phyloP scores from a whole-genome alignment of 495 filamentous ascomycete species.

The Pyrenopolyporus hunteri region DNA sequence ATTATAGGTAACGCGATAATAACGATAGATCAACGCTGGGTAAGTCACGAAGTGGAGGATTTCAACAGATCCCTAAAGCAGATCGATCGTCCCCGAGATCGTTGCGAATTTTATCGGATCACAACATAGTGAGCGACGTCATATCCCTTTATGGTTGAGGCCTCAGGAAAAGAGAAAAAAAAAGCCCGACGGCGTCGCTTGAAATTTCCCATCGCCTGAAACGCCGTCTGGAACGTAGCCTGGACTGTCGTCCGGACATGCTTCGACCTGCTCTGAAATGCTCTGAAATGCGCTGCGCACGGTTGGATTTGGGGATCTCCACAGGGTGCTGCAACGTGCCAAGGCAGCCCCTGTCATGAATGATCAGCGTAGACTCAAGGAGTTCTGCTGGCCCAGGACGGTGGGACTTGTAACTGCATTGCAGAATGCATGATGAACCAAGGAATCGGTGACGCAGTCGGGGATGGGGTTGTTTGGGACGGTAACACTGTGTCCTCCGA shows the following conservation, averaged over 20 bases:
- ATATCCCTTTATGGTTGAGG: conserved; percentile 20
- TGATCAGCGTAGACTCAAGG: conserved; percentile 1
- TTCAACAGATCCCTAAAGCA: background rate
- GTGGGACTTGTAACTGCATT: conserved; percentile 15
- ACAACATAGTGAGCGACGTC: conserved; percentile 9
- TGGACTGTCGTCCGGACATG: conserved; percentile 29
- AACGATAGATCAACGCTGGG: background rate
- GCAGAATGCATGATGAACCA: conserved; percentile 20
- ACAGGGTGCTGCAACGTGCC: conserved; percentile 33
- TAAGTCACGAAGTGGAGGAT: conserved; percentile 8
- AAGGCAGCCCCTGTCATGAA: conserved; percentile 19
- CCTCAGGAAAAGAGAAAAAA: conserved; percentile 4
- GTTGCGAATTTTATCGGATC: conserved; percentile 30
- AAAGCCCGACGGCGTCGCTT: conserved; percentile 11
- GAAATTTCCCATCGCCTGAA: conserved; percentile 29
- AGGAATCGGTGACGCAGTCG: conserved; percentile 7
- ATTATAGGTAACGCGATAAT: no score
- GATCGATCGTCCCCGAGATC: conserved; percentile 21
- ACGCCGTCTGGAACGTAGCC: conserved; percentile 23
- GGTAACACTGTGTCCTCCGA: conserved; percentile 4
- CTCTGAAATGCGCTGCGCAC: conserved; percentile 13
- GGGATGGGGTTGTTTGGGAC: conserved; percentile 11
- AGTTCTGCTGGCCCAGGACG: conserved; percentile 6
- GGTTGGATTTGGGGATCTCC: conserved; percentile 8
- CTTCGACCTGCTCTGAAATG: conserved; percentile 17